Evolutionary conservation across 352 stramenopile genomes (phyloP), one percentile per base, ranked within the genome.

Genomic region (Pythium insidiosum): DNA sequence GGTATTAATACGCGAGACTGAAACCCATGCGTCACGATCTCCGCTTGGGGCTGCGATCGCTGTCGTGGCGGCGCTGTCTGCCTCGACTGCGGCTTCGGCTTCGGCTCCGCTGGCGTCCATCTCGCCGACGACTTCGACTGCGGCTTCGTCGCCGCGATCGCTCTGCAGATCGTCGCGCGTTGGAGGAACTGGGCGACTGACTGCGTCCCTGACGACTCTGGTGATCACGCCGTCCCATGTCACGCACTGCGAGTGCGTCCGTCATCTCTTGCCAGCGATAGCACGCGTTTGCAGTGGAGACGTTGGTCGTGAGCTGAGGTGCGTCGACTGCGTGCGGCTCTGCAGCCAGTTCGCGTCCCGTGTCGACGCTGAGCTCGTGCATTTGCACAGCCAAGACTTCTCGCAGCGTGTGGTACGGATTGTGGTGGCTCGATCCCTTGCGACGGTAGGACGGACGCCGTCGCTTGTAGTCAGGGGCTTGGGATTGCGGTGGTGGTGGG

Each of bases 361-460:
- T 28, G 24, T 9, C 30, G 21, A 21, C 16, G 13, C 6, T 21
- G 35, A 84, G 49, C 18, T 74, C 53, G 21, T 73, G 36, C 73
- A 88, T 88, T 38, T 82, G 69, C 33, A 73, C 81, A 4, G 63
- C 54, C 9, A 88, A 70, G 47, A 88, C 53, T 40, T 86, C 73
- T 18, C 73, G 68, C n/a, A 80, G 60, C 26, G 66, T 55, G 9
- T 56, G 53, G 6, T 59, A 58, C 2, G 58, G 59, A 26, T 62
- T 74, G 38, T 75, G 26, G 63, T 18, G 59, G 56, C 6, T 66
- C 54, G 7, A 68, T n/a, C n/a, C 39, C 28, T 81, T 82, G 5
- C 56, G 53, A 7, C 63, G 63, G 47, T 84, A 88, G 20, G 72
- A 73, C 23, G 60, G 57, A 31, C 70, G 68, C 9, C 70, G 72